Evolutionary conservation across 352 stramenopile species (phyloP).

Genomic region (Phytophthora niederhauseri): DNA sequence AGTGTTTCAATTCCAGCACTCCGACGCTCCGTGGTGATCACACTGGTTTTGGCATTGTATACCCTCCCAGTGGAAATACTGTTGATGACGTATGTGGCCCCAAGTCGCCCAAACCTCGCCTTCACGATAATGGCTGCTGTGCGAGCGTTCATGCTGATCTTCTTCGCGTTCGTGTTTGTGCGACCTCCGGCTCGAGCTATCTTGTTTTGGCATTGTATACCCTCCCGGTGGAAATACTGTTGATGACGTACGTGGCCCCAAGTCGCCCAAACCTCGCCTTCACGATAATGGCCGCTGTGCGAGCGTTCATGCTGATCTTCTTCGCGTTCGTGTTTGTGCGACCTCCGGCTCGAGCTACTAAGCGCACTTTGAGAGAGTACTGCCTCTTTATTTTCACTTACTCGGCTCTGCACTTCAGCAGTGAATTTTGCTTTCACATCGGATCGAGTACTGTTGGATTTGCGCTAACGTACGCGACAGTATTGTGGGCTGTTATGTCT

Average conservation of each 20-base stretch:
- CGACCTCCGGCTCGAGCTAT: conserved; percentile 33
- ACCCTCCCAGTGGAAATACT: conserved; percentile 32
- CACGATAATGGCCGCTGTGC: conserved; percentile 22
- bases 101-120: conserved; percentile 16
- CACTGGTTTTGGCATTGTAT: conserved; percentile 41
- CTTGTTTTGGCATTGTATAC: no score
- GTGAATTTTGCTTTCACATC: conserved; percentile 34
- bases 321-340: conserved; percentile 34
- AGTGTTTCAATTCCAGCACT: conserved; percentile 56
- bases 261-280: conserved; percentile 21
- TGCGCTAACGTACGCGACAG: conserved; percentile 37
- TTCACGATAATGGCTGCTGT: conserved; percentile 29
- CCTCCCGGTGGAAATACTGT: conserved; percentile 25
- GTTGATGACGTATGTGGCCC: conserved; percentile 25
- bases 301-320: conserved; percentile 25
- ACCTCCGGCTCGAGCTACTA: conserved; percentile 33
- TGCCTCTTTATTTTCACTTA: conserved; percentile 44
- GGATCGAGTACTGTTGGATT: conserved; percentile 28
- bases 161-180: conserved; percentile 36
- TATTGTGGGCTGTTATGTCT: conserved; percentile 30
- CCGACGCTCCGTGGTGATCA: conserved; percentile 41
- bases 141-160: conserved; percentile 21
- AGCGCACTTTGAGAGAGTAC: conserved; percentile 42
- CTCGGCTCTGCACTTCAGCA: conserved; percentile 46
- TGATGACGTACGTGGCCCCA: conserved; percentile 30